Base-by-base conservation (phyloP, 2,329 filamentous ascomycete species). In the Thielaviopsis ethacetica region DNA sequence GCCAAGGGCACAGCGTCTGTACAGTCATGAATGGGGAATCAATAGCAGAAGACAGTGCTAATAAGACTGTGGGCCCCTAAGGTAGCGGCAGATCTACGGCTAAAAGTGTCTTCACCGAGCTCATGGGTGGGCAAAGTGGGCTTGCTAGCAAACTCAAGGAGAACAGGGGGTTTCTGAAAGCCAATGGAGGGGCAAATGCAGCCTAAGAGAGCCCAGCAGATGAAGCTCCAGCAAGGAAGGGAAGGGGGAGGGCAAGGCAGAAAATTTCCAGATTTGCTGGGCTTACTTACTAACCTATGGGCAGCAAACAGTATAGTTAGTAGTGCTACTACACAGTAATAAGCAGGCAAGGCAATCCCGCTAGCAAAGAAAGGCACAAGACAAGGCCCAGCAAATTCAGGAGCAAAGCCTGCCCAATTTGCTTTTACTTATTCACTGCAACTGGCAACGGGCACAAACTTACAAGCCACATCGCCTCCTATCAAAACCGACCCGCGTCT, bases 231-330 rank as follows among this genome's bases (percentile, higher is more conserved):
- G 30, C 10, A 34, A 34, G 30, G 30, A 34, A 34, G 30, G 34
- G 47, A 34, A 38, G 57, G 56, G 26, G 9, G 56, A 60, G 54
- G 34, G 47, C 49, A 38, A 60, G 56, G 59, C 56, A 57, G 59
- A 61, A 61, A 61, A 57, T 61, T 61, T 61, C 55, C 51, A 59
- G 58, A 52, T 53, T 26, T 38, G 53, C 57, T 44, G 55, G 53
- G 53, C 53, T 56, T 56, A 19, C 24, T 34, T 34, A 12, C 30
- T 34, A 6, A 34, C 10, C 5, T n/a, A n/a, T n/a, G 30, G 30
- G 30, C 30, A 34, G 10, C 19, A 51, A 54, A 26, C 30, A 52
- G 30, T 38, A 54, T 30, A n/a, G n/a, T n/a, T n/a, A n/a, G n/a
- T 12, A 34, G 30, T 34, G 30, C 6, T 12, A 34, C 5, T 34